Percentiles rank a stretch among this genome's conserved stretches.
phyloP scores from a whole-genome alignment of 441 rosid species.

The Omphalea diandra region DNA sequence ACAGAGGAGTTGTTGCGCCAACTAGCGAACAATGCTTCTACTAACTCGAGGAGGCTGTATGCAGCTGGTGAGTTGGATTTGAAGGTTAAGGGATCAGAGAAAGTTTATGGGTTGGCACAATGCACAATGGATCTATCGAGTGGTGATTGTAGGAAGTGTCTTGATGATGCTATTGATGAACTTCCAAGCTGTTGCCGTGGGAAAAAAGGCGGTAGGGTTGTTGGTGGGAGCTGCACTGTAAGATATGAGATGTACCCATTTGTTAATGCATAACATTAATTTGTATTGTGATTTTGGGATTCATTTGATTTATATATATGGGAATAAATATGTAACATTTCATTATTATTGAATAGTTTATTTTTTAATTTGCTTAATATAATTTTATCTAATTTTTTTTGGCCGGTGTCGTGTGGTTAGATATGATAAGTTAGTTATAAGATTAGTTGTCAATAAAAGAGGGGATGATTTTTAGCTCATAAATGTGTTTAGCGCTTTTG shows the following conservation, averaged over 20 bases:
- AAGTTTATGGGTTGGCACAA: slow-evolving; percentile 57
- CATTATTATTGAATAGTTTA: too few relatives aligned
- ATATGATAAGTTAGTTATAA: too few relatives aligned
- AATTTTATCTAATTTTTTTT: too few relatives aligned
- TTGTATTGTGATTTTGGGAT: too few relatives aligned
- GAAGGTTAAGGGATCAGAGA: slow-evolving; percentile 21
- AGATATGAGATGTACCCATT: slow-evolving; percentile 53
- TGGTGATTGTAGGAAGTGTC: slow-evolving; percentile 47
- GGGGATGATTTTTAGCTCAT: too few relatives aligned
- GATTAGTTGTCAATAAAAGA: too few relatives aligned
- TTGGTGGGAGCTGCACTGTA: slow-evolving; percentile 55
- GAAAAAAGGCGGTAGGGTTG: slow-evolving; percentile 54
- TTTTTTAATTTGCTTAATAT: too few relatives aligned
- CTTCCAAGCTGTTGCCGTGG: slow-evolving; percentile 50
- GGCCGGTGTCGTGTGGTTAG: too few relatives aligned
- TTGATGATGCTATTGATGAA: slow-evolving; percentile 38
- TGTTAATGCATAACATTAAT: slow-evolving; percentile 22
- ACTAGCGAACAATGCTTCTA: slow-evolving; percentile 17
- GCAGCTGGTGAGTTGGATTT: slow-evolving; percentile 44
- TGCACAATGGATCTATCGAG: slow-evolving; percentile 52
- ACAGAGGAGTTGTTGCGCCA: slow-evolving; percentile 22
- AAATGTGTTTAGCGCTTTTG: too few relatives aligned
- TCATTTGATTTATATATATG: too few relatives aligned
- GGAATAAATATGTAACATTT: too few relatives aligned
- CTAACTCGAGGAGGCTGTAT: slow-evolving; percentile 19